Base-by-base conservation (phyloP, 2,329 filamentous ascomycete species). In the Curvularia eragrostidis region DNA sequence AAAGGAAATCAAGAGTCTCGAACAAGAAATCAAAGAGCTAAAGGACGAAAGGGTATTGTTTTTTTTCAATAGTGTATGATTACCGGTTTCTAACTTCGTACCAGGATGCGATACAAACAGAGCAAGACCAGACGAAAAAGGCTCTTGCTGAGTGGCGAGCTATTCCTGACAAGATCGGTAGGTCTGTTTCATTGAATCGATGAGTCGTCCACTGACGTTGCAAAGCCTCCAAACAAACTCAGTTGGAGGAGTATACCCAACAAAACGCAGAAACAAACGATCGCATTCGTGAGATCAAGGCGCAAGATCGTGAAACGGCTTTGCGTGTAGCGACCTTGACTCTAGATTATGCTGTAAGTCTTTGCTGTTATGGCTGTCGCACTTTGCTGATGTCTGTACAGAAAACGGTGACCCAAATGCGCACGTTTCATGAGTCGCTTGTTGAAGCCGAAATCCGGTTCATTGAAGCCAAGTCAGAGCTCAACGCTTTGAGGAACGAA, bases 391-490 rank as follows among this genome's bases (percentile, higher is more conserved):
- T 24, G 13, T 30, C 10, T 19, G 28, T 21, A 30, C 15, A 47
- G 43, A 83, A 85, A 63, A 80, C 85, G 4, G 83, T 96, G 7
- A 82, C 84, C n/a, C 71, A 77, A 19, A 83, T 96, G 43, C 85
- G 86, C 13, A 76, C 81, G 48, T 82, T 86, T 5, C 86, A 90
- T 51, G 82, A 88, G 44, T 83, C 84, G 13, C 78, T 91, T 10
- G 76, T 93, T 15, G 87, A 93, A 67, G 87, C 85, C 1, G 85
- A 91, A 64, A 82, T 97, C 43, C 83, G 87, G 59, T 79, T 85
- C 0, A 84, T 96, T 28, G 95, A 99, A 79, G 93, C 92, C 1
- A 76, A 82, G n/a, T 97, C 93, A 0, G 95, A 99, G 68, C 76
- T 90, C 2, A 82, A 86, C 43, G 85, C 85, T 5, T 81, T 97